Evolutionary conservation across 2,329 filamentous ascomycete genomes (phyloP).

Genomic region (Talaromyces marneffei): DNA sequence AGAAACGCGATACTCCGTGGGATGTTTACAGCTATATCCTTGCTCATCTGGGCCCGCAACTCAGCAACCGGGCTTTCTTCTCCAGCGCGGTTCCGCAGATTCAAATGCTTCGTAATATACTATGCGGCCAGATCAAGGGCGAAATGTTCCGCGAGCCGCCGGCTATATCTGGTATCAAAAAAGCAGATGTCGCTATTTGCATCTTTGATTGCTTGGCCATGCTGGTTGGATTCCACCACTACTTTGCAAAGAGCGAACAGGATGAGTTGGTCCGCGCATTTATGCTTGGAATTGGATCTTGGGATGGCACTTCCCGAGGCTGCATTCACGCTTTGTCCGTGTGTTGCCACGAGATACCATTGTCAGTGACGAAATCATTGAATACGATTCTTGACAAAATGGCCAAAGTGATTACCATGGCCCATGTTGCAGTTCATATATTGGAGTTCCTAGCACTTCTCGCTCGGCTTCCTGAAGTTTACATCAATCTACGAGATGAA

Average conservation of each 20-base stretch:
- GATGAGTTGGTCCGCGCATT: slow-evolving; percentile 86
- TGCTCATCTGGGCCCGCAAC: slow-evolving; percentile 76
- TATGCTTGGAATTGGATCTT: slow-evolving; percentile 73
- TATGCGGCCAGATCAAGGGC: slow-evolving; percentile 77
- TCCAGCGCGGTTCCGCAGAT: slow-evolving; percentile 67
- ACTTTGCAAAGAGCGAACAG: slow-evolving; percentile 77
- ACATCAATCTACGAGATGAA: slow-evolving; percentile 82
- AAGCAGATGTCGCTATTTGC: slow-evolving; percentile 82
- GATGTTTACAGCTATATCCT: slow-evolving; percentile 88
- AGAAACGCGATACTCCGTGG: slow-evolving; percentile 68
- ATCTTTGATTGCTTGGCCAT: slow-evolving; percentile 82
- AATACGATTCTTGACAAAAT: slow-evolving; percentile 86
- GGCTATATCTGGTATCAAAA: slow-evolving; percentile 68
- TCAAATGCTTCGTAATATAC: slow-evolving; percentile 63
- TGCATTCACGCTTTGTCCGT: slow-evolving; percentile 94
- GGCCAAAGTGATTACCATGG: slow-evolving; percentile 92
- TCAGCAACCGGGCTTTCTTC: slow-evolving; percentile 86
- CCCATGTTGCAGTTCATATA: slow-evolving; percentile 86
- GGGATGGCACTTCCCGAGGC: slow-evolving; percentile 80
- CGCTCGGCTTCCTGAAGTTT: slow-evolving; percentile 75
- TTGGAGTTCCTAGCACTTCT: slow-evolving; percentile 90
- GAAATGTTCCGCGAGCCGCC: slow-evolving; percentile 79
- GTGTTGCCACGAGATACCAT: slow-evolving; percentile 88
- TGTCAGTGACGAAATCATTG: slow-evolving; percentile 77
- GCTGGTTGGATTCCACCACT: slow-evolving; percentile 81